Evolutionary conservation across 2,329 filamentous ascomycete genomes (phyloP), one percentile per base, ranked within the genome.

Genomic region (Xylaria sp.): DNA sequence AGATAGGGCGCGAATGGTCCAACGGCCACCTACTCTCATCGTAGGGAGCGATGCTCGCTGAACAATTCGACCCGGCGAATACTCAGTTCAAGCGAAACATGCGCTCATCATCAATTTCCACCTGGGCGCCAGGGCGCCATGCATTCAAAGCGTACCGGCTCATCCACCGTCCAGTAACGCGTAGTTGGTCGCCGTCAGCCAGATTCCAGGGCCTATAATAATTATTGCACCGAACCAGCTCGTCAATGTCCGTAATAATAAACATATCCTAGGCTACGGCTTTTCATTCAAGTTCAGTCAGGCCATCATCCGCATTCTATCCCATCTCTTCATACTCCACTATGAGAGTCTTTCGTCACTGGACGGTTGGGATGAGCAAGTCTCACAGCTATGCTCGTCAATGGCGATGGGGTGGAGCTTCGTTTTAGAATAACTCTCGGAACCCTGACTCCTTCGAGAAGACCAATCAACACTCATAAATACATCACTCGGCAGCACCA

Each of bases 351-450:
- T 36, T 36, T 69, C 56, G 61, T 62, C 59, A 52, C 55, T 46
- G n/a, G 43, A 41, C 39, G 57, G 28, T 55, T 66, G 57, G 57
- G 54, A 65, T 62, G 46, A 56, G 36, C 18, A 56, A 62, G 33
- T 18, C 52, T 57, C 64, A 36, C 58, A 36, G 41, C 20, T 39
- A 20, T 23, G n/a, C 31, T 49, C 49, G 41, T 39, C 43, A 28
- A 62, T 59, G 36, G 48, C 36, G 28, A 28, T 36, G 31, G n/a
- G 25, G 55, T 41, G 41, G 60, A 39, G 6, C 28, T 33, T 58
- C 58, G 58, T 33, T 68, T 46, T 55, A 64, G 58, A 60, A 62
- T 61, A 68, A 61, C 33, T 51, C 25, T 43, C 15, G 52, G 28
- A 60, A 61, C 9, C n/a, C 23, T 55, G 46, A 39, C n/a, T 18